Evolutionary conservation across 2,329 filamentous ascomycete genomes (phyloP).

Genomic region (Aureobasidium uvarum): DNA sequence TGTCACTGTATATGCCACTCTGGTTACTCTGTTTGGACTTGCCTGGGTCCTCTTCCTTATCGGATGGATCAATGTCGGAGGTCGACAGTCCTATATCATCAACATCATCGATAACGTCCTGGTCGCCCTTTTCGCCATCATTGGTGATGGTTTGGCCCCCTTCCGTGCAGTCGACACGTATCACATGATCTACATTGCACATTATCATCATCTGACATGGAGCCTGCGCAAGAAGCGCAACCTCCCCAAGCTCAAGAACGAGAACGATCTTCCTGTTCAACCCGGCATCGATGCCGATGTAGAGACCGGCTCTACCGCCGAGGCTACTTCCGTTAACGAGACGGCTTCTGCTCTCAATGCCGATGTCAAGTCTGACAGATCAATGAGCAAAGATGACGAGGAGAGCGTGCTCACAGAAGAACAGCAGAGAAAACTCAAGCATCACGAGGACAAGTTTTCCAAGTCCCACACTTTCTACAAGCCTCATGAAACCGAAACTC

Average conservation of each 20-base stretch:
- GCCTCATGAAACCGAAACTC: conserved; percentile 79
- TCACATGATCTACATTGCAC: conserved; percentile 79
- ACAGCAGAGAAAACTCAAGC: conserved; percentile 67
- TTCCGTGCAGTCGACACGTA: conserved; percentile 82
- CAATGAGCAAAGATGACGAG: conserved; percentile 52
- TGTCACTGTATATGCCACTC: conserved; percentile 76
- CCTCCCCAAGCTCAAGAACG: conserved; percentile 63
- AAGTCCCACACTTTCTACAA: conserved; percentile 88
- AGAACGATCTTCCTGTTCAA: conserved; percentile 62
- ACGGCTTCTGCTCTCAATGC: neutral
- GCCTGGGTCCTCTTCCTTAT: conserved; percentile 92
- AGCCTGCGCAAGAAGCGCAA: conserved; percentile 59
- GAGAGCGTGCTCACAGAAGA: conserved; percentile 61
- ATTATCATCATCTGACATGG: conserved; percentile 67
- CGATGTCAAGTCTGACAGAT: conserved; percentile 31
- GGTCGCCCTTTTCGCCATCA: conserved; percentile 61
- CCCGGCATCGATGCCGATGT: conserved; percentile 23
- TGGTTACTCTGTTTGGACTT: conserved; percentile 81
- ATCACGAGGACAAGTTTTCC: conserved; percentile 77
- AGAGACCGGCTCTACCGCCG: conserved; percentile 28
- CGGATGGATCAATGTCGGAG: conserved; percentile 77
- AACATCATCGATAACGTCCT: conserved; percentile 58
- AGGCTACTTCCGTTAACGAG: neutral
- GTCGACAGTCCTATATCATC: conserved; percentile 61
- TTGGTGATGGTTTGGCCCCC: conserved; percentile 62